Evolutionary conservation across 2,329 filamentous ascomycete species (phyloP), one percentile per base, ranked within the genome.

Genomic region (Metarhizium rileyi): DNA sequence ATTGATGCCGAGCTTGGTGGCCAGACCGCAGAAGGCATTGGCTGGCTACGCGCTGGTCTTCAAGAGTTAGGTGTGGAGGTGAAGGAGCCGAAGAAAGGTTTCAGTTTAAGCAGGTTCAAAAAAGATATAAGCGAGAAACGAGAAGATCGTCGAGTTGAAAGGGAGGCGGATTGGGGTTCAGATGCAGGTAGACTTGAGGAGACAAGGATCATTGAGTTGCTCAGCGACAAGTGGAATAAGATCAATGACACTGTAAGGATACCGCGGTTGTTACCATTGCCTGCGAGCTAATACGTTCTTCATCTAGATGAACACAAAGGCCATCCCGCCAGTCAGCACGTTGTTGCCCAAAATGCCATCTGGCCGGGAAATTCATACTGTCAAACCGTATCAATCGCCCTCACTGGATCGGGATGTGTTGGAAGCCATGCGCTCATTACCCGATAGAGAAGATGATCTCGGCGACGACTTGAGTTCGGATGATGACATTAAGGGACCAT

Each of bases 141-240:
- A 30, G 90, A 95, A 61, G 89, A 95, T 59, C 80, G 79, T 43
- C 84, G 81, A 57, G 76, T 95, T 25, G 87, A 91, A 57, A 89
- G 81, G 62, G 85, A 81, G 43, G 70, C 72, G 1, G 72, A 72
- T 26, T 93, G 88, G 87, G 90, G 90, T 0, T 73, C 83, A 43
- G 90, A 96, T 67, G 91, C 84, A 0, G 91, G 93, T 1, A 84
- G 80, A 58, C 69, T 88, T 18, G 93, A 97, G 64, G 93, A 98
- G 68, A 81, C 77, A 2, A 77, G 90, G 49, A 85, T 97, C 2
- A 75, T 96, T 47, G 87, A 93, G 59, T 88, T 93, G 81, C 70
- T 98, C 30, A 80, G 94, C 58, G 77, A 75, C 35, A 96, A 95
- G 64, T 96, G 93, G 91, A 81, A 80, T 53, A 93, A 90, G 69